Conservation (phyloP, 2,329 filamentous ascomycete genomes). For the Coleophoma cylindrospora region DNA sequence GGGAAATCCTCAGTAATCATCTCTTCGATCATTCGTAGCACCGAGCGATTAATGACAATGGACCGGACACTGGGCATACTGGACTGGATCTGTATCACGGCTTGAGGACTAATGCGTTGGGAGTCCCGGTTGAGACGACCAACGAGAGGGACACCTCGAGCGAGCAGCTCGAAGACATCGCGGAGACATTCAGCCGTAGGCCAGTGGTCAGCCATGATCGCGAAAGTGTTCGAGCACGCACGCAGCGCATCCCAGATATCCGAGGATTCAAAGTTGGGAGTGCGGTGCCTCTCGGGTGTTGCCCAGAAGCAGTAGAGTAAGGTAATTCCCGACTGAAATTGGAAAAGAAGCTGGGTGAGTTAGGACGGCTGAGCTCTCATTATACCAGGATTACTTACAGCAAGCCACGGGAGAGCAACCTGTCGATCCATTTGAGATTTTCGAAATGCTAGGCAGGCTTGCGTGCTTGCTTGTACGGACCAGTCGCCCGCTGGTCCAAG, state of each 20-base stretch:
- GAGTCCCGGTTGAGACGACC: background rate
- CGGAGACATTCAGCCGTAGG: background rate
- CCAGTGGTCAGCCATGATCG: constrained; percentile 14
- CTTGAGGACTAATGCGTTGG: background rate
- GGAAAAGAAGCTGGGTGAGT: background rate
- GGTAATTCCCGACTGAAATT: background rate
- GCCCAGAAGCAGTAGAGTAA: background rate
- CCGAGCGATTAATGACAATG: background rate
- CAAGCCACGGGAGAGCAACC: background rate
- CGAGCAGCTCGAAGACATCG: constrained; percentile 14
- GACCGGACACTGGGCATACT: background rate
- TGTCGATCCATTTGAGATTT: background rate
- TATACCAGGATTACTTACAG: background rate
- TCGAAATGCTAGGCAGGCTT: background rate
- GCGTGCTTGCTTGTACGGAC: background rate
- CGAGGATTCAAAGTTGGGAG: background rate
- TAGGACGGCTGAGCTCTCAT: no score
- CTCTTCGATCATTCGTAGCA: background rate
- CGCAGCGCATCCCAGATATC: constrained; percentile 15
- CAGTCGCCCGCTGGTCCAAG: background rate
- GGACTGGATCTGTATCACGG: background rate
- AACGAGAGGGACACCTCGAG: background rate
- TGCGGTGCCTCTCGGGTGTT: background rate
- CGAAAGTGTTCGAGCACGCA: constrained; percentile 16
- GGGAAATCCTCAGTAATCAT: background rate